A percentile compares a stretch with the other conserved stretches of the same genome.
phyloP scores from a whole-genome alignment of 192 early-diverging fungal genomes.

The Gorgonomyces haynaldii region DNA sequence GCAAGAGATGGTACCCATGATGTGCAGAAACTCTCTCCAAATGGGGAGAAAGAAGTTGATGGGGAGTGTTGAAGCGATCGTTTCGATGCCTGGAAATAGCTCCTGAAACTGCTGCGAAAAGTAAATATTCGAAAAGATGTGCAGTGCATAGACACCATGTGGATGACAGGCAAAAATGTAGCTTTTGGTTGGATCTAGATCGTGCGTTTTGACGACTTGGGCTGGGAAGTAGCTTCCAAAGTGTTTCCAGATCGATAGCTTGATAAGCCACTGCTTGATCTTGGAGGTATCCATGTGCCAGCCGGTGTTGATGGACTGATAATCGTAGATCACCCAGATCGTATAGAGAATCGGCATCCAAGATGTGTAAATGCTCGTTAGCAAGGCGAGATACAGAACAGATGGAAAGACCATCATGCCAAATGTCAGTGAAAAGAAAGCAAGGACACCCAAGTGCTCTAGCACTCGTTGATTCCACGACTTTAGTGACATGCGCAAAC shows the following conservation, averaged over 20 bases:
- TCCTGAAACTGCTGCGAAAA: conserved; percentile 39
- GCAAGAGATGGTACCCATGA: neutral
- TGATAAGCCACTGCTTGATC: too few species aligned
- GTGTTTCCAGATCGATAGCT: neutral
- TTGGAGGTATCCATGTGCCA: too few species aligned
- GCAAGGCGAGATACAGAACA: too few species aligned
- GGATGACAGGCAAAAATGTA: conserved; percentile 94
- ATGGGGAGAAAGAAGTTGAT: conserved; percentile 79
- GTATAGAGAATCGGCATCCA: too few species aligned
- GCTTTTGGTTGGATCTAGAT: conserved; percentile 69
- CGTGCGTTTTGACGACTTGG: conserved; percentile 64
- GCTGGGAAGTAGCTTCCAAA: conserved; percentile 61
- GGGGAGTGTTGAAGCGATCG: conserved; percentile 63
- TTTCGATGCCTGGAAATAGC: conserved; percentile 66
- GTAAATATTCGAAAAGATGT: conserved; percentile 4
- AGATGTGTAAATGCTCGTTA: too few species aligned
- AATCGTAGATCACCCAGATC: too few species aligned
- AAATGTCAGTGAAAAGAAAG: too few species aligned
- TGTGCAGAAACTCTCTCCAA: conserved; percentile 70
- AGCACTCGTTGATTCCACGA: too few species aligned
- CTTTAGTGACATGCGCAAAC: too few species aligned
- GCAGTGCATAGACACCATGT: conserved; percentile 31
- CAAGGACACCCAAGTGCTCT: too few species aligned
- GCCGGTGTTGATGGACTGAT: too few species aligned
- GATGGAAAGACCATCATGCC: too few species aligned